phyloP scores from a whole-genome alignment of 1,139 yeast genomes.

The Meyerozyma smithsonii region DNA sequence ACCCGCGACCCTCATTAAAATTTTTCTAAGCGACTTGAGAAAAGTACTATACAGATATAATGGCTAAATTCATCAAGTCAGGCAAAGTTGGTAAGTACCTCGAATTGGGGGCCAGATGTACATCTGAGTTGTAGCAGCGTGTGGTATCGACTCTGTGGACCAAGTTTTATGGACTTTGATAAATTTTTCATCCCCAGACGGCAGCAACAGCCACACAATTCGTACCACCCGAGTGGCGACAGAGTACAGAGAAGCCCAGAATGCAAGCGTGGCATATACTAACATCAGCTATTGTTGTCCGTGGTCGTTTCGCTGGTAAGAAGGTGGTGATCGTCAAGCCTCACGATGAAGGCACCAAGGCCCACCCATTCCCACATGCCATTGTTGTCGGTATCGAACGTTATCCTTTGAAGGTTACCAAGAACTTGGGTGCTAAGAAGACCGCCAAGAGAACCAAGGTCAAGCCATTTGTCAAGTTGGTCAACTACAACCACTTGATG shows the following conservation, averaged over 20 bases:
- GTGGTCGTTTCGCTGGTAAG: constrained; percentile 99
- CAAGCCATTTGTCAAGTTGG: constrained; percentile 98
- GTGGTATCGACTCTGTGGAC: too few relatives aligned
- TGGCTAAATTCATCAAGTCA: constrained; percentile 98
- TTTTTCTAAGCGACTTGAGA: constrained; percentile 3
- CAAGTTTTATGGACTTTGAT: too few relatives aligned
- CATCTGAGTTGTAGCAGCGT: not conserved
- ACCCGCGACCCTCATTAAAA: constrained; percentile 3
- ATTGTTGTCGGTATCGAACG: constrained; percentile 99
- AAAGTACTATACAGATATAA: constrained; percentile 18
- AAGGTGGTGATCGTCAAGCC: constrained; percentile 99
- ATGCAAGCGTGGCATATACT: too few relatives aligned
- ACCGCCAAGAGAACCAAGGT: constrained; percentile 96
- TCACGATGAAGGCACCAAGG: constrained; percentile 98
- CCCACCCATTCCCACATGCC: constrained; percentile 99
- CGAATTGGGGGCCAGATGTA: not conserved
- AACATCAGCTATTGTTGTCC: constrained; percentile 86
- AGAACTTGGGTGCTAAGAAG: constrained; percentile 94
- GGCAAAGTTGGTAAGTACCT: constrained; percentile 96
- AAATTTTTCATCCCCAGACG: too few relatives aligned
- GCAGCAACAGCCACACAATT: too few relatives aligned
- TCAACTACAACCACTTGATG: constrained; percentile 99
- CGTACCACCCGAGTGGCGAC: too few relatives aligned
- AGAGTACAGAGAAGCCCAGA: too few relatives aligned
- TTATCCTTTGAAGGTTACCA: constrained; percentile 96